These are phyloP conservation scores for Pilasporangium apinafurcum DNA, from an alignment of 352 stramenopile species.

Conservation along the genomic window DNA sequence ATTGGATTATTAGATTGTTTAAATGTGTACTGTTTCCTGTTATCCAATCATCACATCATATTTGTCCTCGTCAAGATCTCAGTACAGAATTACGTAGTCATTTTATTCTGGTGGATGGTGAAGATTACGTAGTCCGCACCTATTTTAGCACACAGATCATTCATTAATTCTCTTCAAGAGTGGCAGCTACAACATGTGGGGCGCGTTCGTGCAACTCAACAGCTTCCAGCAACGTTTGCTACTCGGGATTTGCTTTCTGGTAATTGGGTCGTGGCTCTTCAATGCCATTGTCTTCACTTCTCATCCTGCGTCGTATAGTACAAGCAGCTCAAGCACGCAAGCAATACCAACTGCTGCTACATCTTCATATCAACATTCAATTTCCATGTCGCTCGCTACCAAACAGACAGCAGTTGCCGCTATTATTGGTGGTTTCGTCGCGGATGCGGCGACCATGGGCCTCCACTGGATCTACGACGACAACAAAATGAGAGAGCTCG, in stretches of 20 bases:
- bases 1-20: too few species aligned
- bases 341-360: background rate
- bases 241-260: background rate
- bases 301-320: background rate
- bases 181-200: too few species aligned
- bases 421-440: constrained; percentile 46
- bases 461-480: constrained; percentile 79
- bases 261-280: background rate
- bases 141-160: background rate
- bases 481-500: constrained; percentile 19
- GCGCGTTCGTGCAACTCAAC: constrained; percentile 1
- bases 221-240: constrained; percentile 1
- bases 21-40: too few species aligned
- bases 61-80: too few species aligned
- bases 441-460: constrained; percentile 59
- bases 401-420: constrained; percentile 43
- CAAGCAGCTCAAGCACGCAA: constrained; percentile 1
- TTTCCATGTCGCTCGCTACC: constrained; percentile 13
- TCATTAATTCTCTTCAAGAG: too few species aligned
- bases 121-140: background rate
- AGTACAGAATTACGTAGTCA: constrained; percentile 1
- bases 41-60: too few species aligned
- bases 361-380: background rate
- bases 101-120: background rate
- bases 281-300: background rate